Evolutionary conservation across 495 filamentous ascomycete genomes (phyloP), one percentile per base, ranked within the genome.

Genomic region (Hypoxylon crocopeplum): DNA sequence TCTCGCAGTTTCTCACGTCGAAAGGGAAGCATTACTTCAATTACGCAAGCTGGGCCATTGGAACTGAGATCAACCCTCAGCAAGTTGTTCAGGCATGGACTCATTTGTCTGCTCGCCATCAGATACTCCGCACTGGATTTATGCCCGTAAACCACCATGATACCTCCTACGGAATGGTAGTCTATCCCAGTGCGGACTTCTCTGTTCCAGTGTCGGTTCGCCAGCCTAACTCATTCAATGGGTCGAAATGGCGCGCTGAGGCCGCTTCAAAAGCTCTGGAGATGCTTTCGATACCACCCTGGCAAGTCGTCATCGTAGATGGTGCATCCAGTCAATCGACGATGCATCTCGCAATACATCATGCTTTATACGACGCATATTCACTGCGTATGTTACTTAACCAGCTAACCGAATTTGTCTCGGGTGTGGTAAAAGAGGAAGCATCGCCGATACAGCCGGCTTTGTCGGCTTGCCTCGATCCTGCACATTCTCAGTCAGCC

Each of bases 351-450:
- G 71, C 69, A 0, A 76, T 81, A 4, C 85, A 91, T 46, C 91
- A 96, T 71, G 88, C 88, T 2, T 72, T 96, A 1, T 94, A 92
- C 59, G 91, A 96, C 74, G 91, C 88, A 0, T 77, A 83, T 27
- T 87, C 88, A 12, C 72, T 96, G 4, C 74, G 80, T 12, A 41
- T 72, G 1, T 77, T 93, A 3, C 75, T 92, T 2, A 60, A 74
- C 1, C 84, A 88, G 54, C 69, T 93, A 21, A 59, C 67, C 4
- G 60, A 59, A 4, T 12, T 50, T 1, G 10, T 74, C 0, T 20
- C 25, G 3, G 62, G 58, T 3, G 7, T 15, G 2, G 7, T 19
- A 5, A 7, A 62, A 2, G 1, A 38, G 0, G 36, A 16, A 1
- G 59, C 57, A 1, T 39, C 62, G 2, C 38, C 68, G 12, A 76